Evolutionary conservation across 176 grass and related monocot species (phyloP).

Genomic region (Triticum timopheevii): DNA sequence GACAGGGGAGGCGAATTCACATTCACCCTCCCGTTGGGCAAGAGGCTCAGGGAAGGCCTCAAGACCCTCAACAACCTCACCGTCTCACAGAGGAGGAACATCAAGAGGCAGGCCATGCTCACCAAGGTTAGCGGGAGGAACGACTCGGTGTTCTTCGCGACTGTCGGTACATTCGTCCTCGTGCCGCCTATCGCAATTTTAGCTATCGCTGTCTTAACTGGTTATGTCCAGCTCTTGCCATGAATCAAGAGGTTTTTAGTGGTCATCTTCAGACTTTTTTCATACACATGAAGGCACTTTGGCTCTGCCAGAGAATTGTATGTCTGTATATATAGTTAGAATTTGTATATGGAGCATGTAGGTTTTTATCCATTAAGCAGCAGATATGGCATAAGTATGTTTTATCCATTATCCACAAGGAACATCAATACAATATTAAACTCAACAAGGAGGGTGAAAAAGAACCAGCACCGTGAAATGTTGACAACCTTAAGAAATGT

Average conservation of each 20-base stretch:
- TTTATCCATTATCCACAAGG: not conserved
- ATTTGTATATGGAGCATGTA: conserved; percentile 28
- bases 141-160: conserved; percentile 83
- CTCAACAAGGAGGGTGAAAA: no score
- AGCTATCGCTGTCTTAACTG: conserved; percentile 70
- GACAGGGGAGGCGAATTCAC: conserved; percentile 68
- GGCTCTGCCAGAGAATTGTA: conserved; percentile 5
- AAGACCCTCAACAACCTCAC: conserved; percentile 58
- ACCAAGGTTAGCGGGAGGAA: conserved; percentile 70
- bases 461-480: not conserved
- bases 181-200: conserved; percentile 76
- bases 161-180: conserved; percentile 73
- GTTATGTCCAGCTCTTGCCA: conserved; percentile 84
- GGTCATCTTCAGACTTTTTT: conserved; percentile 10
- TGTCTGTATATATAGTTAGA: conserved; percentile 23
- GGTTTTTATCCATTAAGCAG: conserved; percentile 28
- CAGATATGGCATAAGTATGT: not conserved
- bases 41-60: conserved; percentile 69
- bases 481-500: not conserved
- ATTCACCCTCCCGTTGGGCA: conserved; percentile 78
- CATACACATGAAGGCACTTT: conserved; percentile 14
- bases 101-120: conserved; percentile 83
- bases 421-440: not conserved
- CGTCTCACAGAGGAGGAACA: conserved; percentile 78
- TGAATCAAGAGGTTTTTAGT: conserved; percentile 30